Conservation (phyloP, 768 basidiomycete genomes). For the Rhizopogon roseolus region DNA sequence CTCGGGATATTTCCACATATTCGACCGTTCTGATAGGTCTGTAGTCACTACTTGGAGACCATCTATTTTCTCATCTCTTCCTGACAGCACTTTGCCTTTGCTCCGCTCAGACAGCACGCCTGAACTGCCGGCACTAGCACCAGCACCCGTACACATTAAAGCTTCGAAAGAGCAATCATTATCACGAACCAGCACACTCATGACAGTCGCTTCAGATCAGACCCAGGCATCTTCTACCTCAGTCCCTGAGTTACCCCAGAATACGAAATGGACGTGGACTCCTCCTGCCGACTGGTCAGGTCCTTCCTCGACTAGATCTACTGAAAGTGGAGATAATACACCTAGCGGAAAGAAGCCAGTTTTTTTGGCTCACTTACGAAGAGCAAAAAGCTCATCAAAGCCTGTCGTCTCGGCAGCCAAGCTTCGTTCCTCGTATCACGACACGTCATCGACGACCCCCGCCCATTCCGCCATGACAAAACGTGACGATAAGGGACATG, state of each 20-base stretch:
- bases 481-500: background rate
- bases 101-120: no score
- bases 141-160: background rate
- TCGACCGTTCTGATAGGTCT: background rate
- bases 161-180: no score
- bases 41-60: background rate
- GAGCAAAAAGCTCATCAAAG: constrained; percentile 2
- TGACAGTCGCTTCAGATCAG: background rate
- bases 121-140: no score
- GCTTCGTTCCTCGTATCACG: background rate
- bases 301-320: constrained; percentile 2
- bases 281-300: constrained; percentile 24
- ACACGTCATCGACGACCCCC: constrained; percentile 4
- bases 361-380: background rate
- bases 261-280: constrained; percentile 9
- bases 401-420: background rate
- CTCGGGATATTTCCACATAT: background rate
- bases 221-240: background rate
- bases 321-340: background rate
- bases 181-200: background rate
- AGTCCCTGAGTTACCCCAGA: background rate
- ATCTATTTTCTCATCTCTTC: background rate
- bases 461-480: background rate
- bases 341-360: background rate
- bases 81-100: background rate